Evolutionary conservation across 192 early-diverging fungal species (phyloP).

Genomic region (Phlyctochytrium arcticum): DNA sequence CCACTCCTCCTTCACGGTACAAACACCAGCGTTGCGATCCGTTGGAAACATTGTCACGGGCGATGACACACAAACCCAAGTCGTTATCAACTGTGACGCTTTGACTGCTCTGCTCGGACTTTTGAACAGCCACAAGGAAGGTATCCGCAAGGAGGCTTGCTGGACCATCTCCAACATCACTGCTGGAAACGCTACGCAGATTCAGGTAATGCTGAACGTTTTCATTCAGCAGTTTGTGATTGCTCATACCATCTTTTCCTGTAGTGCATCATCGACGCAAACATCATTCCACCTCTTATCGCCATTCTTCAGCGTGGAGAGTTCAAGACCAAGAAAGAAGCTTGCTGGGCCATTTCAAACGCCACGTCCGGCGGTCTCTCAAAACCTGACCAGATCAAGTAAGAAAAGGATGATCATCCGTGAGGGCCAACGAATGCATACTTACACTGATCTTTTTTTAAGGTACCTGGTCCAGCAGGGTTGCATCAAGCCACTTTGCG

Average conservation of each 20-base stretch:
- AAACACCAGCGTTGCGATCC: conserved; percentile 95
- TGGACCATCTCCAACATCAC: conserved; percentile 99
- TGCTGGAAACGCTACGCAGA: conserved; percentile 88
- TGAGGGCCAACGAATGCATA: too few species aligned
- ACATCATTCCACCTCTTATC: conserved; percentile 88
- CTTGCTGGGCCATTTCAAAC: conserved; percentile 99
- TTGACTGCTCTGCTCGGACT: conserved; percentile 77
- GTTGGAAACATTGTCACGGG: conserved; percentile 99
- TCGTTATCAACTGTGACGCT: conserved; percentile 87
- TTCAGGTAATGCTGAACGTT: too few species aligned
- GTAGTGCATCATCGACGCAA: conserved; percentile 91
- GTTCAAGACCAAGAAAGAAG: conserved; percentile 98
- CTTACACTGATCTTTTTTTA: background rate
- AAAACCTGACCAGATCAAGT: conserved; percentile 90
- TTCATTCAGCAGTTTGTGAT: too few species aligned
- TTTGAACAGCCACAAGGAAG: conserved; percentile 85
- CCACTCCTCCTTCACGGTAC: conserved; percentile 80
- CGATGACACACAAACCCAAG: conserved; percentile 95
- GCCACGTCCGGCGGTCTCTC: conserved; percentile 88
- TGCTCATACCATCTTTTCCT: too few species aligned
- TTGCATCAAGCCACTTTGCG: conserved; percentile 92
- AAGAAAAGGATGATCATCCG: too few species aligned
- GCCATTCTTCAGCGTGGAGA: conserved; percentile 81
- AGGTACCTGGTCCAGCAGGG: conserved; percentile 84
- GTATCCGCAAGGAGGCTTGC: conserved; percentile 97